A percentile compares a stretch with the other conserved stretches of the same genome.
Evolutionary conservation across 805 yeast genomes (phyloP).

Genomic region (Candida sanyiensis): DNA sequence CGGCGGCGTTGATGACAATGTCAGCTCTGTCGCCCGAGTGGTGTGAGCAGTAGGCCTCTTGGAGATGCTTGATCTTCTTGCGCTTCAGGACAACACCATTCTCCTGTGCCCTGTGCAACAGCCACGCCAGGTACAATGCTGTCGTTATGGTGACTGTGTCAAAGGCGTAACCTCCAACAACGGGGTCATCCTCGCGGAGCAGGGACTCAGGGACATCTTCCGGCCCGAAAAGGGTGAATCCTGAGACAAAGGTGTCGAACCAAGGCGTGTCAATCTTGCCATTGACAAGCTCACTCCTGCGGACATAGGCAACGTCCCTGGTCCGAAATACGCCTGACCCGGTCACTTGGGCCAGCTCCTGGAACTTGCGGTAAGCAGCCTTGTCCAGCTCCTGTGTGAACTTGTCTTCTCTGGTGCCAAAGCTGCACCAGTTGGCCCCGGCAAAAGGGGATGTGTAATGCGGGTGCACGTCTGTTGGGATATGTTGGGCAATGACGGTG

Average conservation of each 20-base stretch:
- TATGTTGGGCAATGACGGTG: constrained; percentile 37
- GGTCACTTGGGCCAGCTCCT: constrained; percentile 41
- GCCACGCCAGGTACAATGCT: constrained; percentile 48
- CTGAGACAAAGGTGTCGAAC: constrained; percentile 40
- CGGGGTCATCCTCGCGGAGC: constrained; percentile 10
- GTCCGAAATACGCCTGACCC: constrained; percentile 40
- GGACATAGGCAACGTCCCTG: constrained; percentile 16
- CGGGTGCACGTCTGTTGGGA: constrained; percentile 53
- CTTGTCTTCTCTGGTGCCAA: constrained; percentile 39
- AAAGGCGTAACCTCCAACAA: constrained; percentile 42
- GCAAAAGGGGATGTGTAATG: constrained; percentile 63
- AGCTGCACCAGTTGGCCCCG: constrained; percentile 68
- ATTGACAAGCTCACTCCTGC: constrained; percentile 12
- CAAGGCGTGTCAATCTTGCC: constrained; percentile 35
- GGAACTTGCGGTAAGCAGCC: constrained; percentile 42
- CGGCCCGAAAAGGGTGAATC: constrained; percentile 30
- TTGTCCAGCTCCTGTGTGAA: constrained; percentile 39
- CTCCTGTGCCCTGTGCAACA: constrained; percentile 39
- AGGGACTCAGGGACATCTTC: constrained; percentile 26
- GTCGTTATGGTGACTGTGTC: constrained; percentile 57
- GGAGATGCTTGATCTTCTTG: constrained; percentile 35
- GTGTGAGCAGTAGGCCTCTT: constrained; percentile 44
- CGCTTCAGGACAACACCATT: constrained; percentile 46
- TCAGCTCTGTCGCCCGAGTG: constrained; percentile 37
- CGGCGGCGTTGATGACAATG: constrained; percentile 53